Base-by-base conservation (phyloP, 129 eudicot genomes). In the Flaveria bidentis region DNA sequence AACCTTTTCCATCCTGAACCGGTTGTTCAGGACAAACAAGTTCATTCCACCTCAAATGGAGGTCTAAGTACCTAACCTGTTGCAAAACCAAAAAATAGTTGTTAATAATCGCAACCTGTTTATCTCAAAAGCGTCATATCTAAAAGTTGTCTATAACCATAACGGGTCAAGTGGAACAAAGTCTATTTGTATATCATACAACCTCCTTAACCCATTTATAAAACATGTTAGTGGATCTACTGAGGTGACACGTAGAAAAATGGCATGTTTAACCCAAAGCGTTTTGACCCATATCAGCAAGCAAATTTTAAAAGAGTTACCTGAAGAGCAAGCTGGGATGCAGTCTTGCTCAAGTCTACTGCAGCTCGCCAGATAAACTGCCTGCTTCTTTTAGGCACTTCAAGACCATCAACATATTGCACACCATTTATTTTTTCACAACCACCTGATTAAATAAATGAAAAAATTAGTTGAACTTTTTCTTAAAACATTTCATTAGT, bases 291-390 rank as follows among this genome's bases (percentile, higher is more conserved):
- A 23, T 9, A 60, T 14, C 30, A n/a, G 25, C 68, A 41, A 73
- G 23, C 49, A 53, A 17, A 1, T 57, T 45, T 5, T 16, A 12
- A 39, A 52, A 41, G n/a, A 69, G 0, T 18, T 60, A 95, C 99
- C 99, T 95, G 99, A 63, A 92, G 85, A 16, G 96, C 97, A 78
- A 95, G 92, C 84, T 88, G 96, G 49, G 99, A 86, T 18, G 76
- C 79, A 70, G 88, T 95, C 79, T 84, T 89, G 80, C 94, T 70
- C 97, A 89, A 80, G 75, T 91, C 97, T 64, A 91, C 96, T 25
- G 96, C 96, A 69, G 97, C 92, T 78, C 97, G 85, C 99, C 99
- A 95, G 33, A 89, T 53, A 64, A 86, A 83, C 77, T 86, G 96
- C 65, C 89, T 83, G 95, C 90, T 95, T 85, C 88, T 87, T 87